Percentiles rank a stretch among this genome's conserved stretches.
Conservation (phyloP, 768 basidiomycete species). For the Amanita rimosa region DNA sequence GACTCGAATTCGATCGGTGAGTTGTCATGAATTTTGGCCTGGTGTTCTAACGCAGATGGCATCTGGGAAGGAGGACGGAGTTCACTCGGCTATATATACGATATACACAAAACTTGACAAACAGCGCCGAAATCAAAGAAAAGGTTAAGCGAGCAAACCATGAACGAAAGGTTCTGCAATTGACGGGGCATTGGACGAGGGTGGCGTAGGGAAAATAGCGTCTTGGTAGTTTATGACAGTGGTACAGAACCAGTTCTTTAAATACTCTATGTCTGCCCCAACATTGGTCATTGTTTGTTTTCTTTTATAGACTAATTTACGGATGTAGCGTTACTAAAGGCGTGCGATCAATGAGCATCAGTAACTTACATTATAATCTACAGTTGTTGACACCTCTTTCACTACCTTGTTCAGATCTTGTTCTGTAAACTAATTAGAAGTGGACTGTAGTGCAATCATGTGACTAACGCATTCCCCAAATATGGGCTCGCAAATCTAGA, state of each 20-base stretch:
- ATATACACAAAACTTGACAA: constrained; percentile 42
- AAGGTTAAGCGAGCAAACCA: background rate
- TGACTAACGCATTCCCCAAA: constrained; percentile 80
- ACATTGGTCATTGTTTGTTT: too few relatives aligned
- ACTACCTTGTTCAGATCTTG: constrained; percentile 69
- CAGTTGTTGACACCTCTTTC: constrained; percentile 54
- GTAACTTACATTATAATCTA: constrained; percentile 19
- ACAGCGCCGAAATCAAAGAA: background rate
- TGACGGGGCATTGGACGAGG: too few relatives aligned
- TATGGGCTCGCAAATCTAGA: constrained; percentile 68
- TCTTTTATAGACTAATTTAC: background rate
- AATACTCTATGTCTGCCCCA: too few relatives aligned
- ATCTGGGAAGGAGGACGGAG: constrained; percentile 39
- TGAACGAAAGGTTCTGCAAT: too few relatives aligned
- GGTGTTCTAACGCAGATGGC: background rate
- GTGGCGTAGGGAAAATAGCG: too few relatives aligned
- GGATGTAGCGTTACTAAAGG: background rate
- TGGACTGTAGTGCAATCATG: background rate
- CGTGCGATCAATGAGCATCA: background rate
- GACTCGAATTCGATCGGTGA: constrained; percentile 22
- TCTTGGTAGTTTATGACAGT: too few relatives aligned
- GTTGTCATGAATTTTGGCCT: constrained; percentile 6
- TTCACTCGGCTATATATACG: constrained; percentile 41
- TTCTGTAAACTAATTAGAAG: constrained; percentile 31
- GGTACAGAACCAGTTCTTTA: too few relatives aligned